Base-by-base conservation (phyloP, 1,139 yeast species). In the Protomyces inouyei region DNA sequence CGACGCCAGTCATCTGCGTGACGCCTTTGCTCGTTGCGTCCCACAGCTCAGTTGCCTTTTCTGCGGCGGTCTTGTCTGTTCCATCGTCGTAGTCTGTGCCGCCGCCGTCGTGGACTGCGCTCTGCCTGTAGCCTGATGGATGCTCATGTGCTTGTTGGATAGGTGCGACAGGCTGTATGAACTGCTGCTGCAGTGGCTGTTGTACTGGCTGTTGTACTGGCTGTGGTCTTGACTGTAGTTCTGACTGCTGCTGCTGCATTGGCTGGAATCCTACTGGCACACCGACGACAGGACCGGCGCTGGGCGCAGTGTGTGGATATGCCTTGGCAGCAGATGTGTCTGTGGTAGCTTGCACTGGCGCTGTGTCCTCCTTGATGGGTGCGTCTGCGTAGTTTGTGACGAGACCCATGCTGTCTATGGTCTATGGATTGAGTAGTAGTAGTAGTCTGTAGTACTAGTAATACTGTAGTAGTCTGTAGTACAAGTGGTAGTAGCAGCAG, bases 51-150 rank as follows among this genome's bases (percentile, higher is more conserved):
- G 23, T 18, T 2, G 48, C 48, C 25, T n/a, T 43, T 10, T 43
- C 48, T 16, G 48, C 23, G 5, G 48, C 48, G 3, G 48, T 43
- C 12, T n/a, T 43, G 23, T 43, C 23, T n/a, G 52, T 32, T 3
- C 57, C 63, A 25, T 57, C 55, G 12, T 14, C 40, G n/a, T 59
- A 59, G 23, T 59, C 63, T 4, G 57, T 52, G 10, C 52, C 35
- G 2, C 56, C 57, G 10, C 63, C 63, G 55, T 59, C 57, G 45
- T 59, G 57, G 3, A 52, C 25, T 18, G 63, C 40, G 52, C 54
- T 59, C 37, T 59, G 63, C 12, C 57, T 38, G 23, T 59, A 59
- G 32, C 63, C 63, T 25, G 40, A 23, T 23, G 35, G 63, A 9
- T 28, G 48, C 12, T 43, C 25, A 28, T 28, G 32, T 28, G 43